phyloP scores from a whole-genome alignment of 1,284 basidiomycete genomes.

The Ceratobasidium sp. region DNA sequence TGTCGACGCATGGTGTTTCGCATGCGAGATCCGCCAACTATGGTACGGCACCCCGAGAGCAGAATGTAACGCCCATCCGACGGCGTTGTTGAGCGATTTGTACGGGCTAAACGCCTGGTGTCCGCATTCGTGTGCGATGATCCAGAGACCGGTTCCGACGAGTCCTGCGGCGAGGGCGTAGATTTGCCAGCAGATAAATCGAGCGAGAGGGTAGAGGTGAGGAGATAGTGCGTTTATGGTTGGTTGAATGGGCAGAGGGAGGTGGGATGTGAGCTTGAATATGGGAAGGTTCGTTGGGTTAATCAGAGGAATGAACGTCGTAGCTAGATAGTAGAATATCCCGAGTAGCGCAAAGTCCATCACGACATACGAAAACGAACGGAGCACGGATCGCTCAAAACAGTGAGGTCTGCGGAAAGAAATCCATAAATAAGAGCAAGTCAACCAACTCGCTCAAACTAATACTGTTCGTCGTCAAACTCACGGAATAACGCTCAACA shows the following conservation, averaged over 20 bases:
- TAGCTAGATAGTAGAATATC: constrained; percentile 8
- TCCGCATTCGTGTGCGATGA: constrained; percentile 91
- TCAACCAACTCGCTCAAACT: not conserved
- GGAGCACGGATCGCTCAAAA: constrained; percentile 67
- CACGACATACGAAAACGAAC: constrained; percentile 56
- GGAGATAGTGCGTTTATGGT: constrained; percentile 51
- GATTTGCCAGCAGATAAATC: constrained; percentile 75
- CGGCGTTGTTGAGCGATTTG: constrained; percentile 92
- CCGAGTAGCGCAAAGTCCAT: constrained; percentile 58
- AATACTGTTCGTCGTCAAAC: too few relatives aligned
- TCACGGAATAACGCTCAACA: constrained; percentile 64
- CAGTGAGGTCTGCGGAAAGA: constrained; percentile 59
- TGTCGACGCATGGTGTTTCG: constrained; percentile 96
- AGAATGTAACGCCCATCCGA: constrained; percentile 96
- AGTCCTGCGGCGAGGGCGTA: constrained; percentile 90
- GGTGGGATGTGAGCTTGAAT: not conserved
- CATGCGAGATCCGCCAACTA: constrained; percentile 97
- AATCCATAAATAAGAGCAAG: not conserved
- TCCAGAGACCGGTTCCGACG: constrained; percentile 94
- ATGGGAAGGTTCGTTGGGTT: constrained; percentile 53
- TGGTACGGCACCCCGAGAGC: constrained; percentile 96
- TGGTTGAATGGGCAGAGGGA: constrained; percentile 57
- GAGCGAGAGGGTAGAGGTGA: constrained; percentile 56
- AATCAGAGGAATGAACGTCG: constrained; percentile 8
- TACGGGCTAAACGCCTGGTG: constrained; percentile 98